Conservation (phyloP, 345 rosid species). For the Dimocarpus longan region DNA sequence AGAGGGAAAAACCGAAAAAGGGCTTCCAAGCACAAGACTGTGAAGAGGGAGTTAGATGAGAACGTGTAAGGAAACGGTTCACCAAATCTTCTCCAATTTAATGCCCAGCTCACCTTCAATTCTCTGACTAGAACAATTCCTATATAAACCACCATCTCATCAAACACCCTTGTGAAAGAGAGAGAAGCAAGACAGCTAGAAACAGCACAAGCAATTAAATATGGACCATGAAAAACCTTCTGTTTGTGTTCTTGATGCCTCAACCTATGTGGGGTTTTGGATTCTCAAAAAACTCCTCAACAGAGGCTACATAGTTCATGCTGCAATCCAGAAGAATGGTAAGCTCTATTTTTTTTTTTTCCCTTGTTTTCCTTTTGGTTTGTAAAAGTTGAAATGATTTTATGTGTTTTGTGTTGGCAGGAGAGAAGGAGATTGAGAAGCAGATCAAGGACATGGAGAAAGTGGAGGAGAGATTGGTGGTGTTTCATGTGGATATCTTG, state of each 20-base stretch:
- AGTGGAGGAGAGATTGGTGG: slow-evolving; percentile 53
- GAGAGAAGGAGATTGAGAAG: slow-evolving; percentile 60
- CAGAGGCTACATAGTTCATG: slow-evolving; percentile 81
- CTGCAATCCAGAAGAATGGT: slow-evolving; percentile 70
- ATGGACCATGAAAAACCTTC: slow-evolving; percentile 31
- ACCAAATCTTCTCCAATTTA: slow-evolving; percentile 57
- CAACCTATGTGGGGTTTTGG: slow-evolving; percentile 87
- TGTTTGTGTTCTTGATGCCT: slow-evolving; percentile 87
- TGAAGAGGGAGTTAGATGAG: slow-evolving; percentile 46
- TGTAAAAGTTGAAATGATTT: background rate
- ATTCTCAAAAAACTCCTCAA: slow-evolving; percentile 68
- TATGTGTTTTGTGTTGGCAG: slow-evolving; percentile 31
- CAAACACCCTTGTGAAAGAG: background rate
- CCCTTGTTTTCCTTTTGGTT: background rate
- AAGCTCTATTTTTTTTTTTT: slow-evolving; percentile 6
- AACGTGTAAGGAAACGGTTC: slow-evolving; percentile 61
- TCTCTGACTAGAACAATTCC: background rate
- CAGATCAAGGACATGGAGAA: slow-evolving; percentile 64
- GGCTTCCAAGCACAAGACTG: background rate
- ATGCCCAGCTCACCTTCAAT: slow-evolving; percentile 25
- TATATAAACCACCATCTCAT: background rate
- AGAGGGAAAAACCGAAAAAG: background rate
- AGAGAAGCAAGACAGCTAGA: background rate
- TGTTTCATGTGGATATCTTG: slow-evolving; percentile 61
- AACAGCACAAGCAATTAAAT: background rate